Evolutionary conservation across 192 early-diverging fungal species (phyloP), one percentile per base, ranked within the genome.

Genomic region (Gonapodya prolifera): DNA sequence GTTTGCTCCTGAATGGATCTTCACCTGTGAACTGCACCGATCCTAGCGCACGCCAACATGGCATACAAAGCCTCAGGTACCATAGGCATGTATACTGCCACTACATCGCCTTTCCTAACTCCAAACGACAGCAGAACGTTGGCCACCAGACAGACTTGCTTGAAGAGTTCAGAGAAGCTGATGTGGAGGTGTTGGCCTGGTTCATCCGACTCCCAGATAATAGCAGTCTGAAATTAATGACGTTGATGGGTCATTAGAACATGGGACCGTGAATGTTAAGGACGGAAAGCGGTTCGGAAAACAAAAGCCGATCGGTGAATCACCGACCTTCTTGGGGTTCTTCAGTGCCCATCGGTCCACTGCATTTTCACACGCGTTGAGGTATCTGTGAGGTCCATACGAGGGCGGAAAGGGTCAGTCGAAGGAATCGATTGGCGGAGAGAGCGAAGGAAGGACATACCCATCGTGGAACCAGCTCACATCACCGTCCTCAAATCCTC

Each of bases 11-110:
- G n/a, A n/a, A n/a, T n/a, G n/a, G n/a, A n/a, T n/a, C n/a, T n/a
- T n/a, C n/a, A 83, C 82, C 82, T 92, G 87, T 98, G 96, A 28
- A 97, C 86, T 2, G 92, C 89, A 69, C 96, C 95, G 45, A 98
- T 90, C 35, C 95, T 87, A 1, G 95, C 94, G 82, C 96, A 98
- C 34, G 96, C 96, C 34, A 98, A 87, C 91, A 98, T 94, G 13
- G 96, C 90, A 45, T 93, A 87, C 0, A 90, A 90, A 30, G 96
- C 95, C 85, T 96, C 95, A 75, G 96, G 96, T 35, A 95, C 89
- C 94, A 96, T 96, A 70, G 96, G 96, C 94, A 98, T 95, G 83
- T 98, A 98, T 81, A 98, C 95, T 45, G 93, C 93, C 34, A 98
- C 95, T 1, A 89, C 92, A 82, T 98, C 94, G 73, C 96, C 96